phyloP scores from a whole-genome alignment of 2,329 filamentous ascomycete genomes.

The Xylariaceae sp. region DNA sequence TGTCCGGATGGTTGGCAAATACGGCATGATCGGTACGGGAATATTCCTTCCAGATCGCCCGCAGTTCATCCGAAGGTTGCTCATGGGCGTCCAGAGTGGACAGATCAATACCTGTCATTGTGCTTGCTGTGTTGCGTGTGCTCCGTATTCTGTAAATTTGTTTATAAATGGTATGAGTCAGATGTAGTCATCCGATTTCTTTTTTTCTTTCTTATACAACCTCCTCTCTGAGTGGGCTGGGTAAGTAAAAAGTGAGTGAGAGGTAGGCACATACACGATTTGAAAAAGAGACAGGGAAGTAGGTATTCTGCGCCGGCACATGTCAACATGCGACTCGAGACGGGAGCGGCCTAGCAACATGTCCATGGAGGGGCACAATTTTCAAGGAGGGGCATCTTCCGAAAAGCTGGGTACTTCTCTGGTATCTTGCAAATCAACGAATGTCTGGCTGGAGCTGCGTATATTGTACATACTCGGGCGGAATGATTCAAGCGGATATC shows the following conservation, averaged over 20 bases:
- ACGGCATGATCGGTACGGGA: slow-evolving; percentile 53
- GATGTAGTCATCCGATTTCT: not conserved
- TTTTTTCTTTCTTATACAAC: no score
- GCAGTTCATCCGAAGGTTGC: slow-evolving; percentile 66
- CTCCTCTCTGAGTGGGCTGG: no score
- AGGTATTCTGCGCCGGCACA: no score
- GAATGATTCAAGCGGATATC: not conserved
- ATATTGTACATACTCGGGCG: not conserved
- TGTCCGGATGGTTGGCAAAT: slow-evolving; percentile 48
- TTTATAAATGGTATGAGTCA: not conserved
- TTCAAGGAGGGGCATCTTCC: slow-evolving; percentile 7
- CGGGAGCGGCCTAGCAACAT: not conserved
- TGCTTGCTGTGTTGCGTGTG: slow-evolving; percentile 7
- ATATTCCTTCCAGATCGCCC: slow-evolving; percentile 68
- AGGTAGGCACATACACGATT: no score
- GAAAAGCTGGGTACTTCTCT: not conserved
- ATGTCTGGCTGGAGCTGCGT: not conserved
- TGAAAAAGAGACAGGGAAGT: no score
- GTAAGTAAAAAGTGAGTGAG: no score
- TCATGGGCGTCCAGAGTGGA: slow-evolving; percentile 67
- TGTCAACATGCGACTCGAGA: no score
- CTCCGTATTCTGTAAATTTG: slow-evolving; percentile 29
- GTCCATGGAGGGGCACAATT: slow-evolving; percentile 14
- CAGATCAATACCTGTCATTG: slow-evolving; percentile 39
- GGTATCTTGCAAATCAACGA: not conserved